Evolutionary conservation across 305 asterid species (phyloP).

Genomic region (Fraxinus greggii): DNA sequence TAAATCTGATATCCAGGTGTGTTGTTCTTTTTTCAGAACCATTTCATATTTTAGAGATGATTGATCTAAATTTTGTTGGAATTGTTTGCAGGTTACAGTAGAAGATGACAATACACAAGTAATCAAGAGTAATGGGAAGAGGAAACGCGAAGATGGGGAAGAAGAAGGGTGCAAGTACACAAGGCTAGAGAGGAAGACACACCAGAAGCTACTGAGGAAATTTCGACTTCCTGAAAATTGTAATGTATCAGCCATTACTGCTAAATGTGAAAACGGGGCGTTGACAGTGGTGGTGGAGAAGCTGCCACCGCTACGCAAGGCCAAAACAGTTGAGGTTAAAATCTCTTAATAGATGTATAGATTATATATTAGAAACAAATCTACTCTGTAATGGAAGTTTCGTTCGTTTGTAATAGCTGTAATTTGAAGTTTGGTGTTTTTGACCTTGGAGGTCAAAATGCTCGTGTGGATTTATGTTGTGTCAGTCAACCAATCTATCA

Average conservation of each 20-base stretch:
- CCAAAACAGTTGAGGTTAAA: slow-evolving; percentile 53
- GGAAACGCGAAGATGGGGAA: slow-evolving; percentile 68
- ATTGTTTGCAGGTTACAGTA: slow-evolving; percentile 50
- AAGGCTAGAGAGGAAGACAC: slow-evolving; percentile 47
- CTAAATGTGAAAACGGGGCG: slow-evolving; percentile 75
- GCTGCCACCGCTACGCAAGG: slow-evolving; percentile 70
- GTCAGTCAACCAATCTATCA: neutral
- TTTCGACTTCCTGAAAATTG: slow-evolving; percentile 61
- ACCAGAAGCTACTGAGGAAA: slow-evolving; percentile 48
- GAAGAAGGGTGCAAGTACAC: slow-evolving; percentile 63
- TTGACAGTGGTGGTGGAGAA: slow-evolving; percentile 65
- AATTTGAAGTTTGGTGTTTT: neutral
- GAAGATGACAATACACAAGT: slow-evolving; percentile 69
- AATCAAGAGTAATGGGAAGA: slow-evolving; percentile 74
- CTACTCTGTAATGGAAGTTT: neutral
- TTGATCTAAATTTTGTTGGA: neutral
- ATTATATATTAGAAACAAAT: neutral
- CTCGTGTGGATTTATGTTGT: neutral
- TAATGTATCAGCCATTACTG: slow-evolving; percentile 50
- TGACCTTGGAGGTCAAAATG: neutral
- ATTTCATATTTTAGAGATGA: neutral
- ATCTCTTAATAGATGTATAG: slow-evolving; percentile 37
- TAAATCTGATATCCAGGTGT: slow-evolving; percentile 79
- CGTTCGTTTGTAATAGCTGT: neutral
- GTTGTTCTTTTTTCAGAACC: neutral